Base-by-base conservation (phyloP, 495 filamentous ascomycete genomes). In the Penicillium ochrochloron region DNA sequence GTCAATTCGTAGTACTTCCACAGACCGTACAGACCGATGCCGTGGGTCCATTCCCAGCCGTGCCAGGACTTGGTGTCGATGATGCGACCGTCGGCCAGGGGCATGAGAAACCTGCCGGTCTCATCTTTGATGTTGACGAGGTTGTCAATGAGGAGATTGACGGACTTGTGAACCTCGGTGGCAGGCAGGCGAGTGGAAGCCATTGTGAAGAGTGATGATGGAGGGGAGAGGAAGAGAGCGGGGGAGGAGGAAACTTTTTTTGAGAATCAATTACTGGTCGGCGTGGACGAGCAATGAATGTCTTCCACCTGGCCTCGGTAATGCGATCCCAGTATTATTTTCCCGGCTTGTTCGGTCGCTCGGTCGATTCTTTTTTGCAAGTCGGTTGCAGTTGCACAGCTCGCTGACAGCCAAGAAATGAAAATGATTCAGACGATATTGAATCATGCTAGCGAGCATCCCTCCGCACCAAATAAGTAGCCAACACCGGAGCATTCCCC, bases 11-110 rank as follows among this genome's bases (percentile, higher is more conserved):
- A 87, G 80, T 92, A 91, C 58, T 90, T 85, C 85, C 86, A 92
- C 52, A 92, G 82, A n/a, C 90, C 89, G 70, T 91, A 91, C 6
- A 92, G 82, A 0, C 90, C 89, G 62, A 92, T 85, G 8, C 90
- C 89, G 73, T 92, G 90, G 5, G 90, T 92, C 90, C 90, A 92
- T 79, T 92, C 90, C 89, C 89, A 92, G 64, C 86, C 87, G 44
- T 84, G 74, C 90, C 89, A 92, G 44, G 87, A 89, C 74, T 92
- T 92, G 19, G 90, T 92, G 70, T 92, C 90, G 63, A 92, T 91
- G 35, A 92, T 77, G 29, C 90, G 85, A 37, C 89, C 90, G 64
- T 92, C 89, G 9, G 80, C 72, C 21, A 92, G 80, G 19, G 75
- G 83, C 31, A 92, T 73, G 11, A 91, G 82, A 75, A 90, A 92